Evolutionary conservation across 106 monocot species (phyloP), one percentile per base, ranked within the genome.

Genomic region (Phalaenopsis aphrodite): DNA sequence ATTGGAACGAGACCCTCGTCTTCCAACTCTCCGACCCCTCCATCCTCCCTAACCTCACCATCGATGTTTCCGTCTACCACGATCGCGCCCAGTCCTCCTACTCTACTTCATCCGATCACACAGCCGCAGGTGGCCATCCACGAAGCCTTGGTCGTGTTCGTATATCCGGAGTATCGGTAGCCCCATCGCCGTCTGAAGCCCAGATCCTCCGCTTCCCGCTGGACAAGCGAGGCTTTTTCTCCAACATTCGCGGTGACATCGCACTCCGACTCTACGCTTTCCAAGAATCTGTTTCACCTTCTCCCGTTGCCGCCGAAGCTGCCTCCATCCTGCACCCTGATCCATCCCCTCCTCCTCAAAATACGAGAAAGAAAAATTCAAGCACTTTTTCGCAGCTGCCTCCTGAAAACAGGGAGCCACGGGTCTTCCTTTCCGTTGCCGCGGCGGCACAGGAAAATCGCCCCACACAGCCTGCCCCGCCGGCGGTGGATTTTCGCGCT

Each of bases 151-250:
- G 96, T 72, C 88, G 94, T 48, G 90, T 94, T 55, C 86, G 88
- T 41, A 72, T 97, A 42, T 85, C 94, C 58, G 94, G 83, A 79
- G 81, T 56, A 66, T 85, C 93, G n/a, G 81, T 90, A 64, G 82
- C 91, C 4, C 41, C 64, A 11, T 93, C 90, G 6, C 42, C 78
- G 3, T 74, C 82, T 19, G 84, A 83, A 3, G 84, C 87, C 41
- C 23, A 24, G 6, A 39, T 80, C 43, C 82, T 76, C 23, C 85
- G 93, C 56, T 97, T 83, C 84, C 96, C 96, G 24, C 87, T 97
- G 19, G 90, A 97, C 43, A 97, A 97, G 84, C 87, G 96, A 79
- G 90, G 94, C 18, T 41, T 97, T 9, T 97, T 97, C 84, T 97
- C 96, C 78, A 80, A 89, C 79, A 90, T 97, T 78, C 71, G 86